Conservation (phyloP, 257 asterid genomes). For the Forsythia viridissima region DNA sequence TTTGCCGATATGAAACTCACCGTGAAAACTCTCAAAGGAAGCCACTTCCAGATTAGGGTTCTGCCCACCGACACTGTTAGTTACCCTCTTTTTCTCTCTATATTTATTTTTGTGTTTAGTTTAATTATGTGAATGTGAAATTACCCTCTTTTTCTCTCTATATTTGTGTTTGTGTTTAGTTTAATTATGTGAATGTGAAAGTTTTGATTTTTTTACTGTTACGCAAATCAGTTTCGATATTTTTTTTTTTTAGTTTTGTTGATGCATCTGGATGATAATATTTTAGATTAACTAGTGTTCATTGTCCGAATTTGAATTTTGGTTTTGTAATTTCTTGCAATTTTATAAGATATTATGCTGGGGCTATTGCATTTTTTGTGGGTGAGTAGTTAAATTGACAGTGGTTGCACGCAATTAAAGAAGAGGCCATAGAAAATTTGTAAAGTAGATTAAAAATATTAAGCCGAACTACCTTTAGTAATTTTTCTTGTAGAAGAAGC, state of each 20-base stretch:
- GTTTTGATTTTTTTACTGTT: neutral
- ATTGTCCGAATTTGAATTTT: neutral
- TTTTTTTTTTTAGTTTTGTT: neutral
- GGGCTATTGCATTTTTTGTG: neutral
- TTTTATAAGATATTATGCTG: neutral
- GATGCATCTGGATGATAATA: slow-evolving; percentile 17
- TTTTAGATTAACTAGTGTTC: neutral
- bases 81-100: slow-evolving; percentile 5
- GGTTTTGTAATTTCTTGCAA: neutral
- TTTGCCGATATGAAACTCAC: slow-evolving; percentile 79
- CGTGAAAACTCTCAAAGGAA: slow-evolving; percentile 93
- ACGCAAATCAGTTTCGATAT: neutral
- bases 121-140: neutral
- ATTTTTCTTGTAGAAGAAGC: neutral
- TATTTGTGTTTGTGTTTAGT: neutral
- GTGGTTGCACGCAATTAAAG: too few species aligned
- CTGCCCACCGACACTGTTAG: slow-evolving; percentile 78
- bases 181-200: neutral
- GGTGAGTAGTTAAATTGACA: neutral
- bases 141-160: slow-evolving; percentile 5
- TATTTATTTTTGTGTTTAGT: neutral
- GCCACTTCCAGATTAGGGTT: slow-evolving; percentile 81
- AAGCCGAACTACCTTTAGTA: neutral
- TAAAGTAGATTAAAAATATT: neutral
- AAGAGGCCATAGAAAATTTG: too few species aligned